phyloP scores from a whole-genome alignment of 1,139 yeast genomes.

The Zygosaccharomyces sapae region DNA sequence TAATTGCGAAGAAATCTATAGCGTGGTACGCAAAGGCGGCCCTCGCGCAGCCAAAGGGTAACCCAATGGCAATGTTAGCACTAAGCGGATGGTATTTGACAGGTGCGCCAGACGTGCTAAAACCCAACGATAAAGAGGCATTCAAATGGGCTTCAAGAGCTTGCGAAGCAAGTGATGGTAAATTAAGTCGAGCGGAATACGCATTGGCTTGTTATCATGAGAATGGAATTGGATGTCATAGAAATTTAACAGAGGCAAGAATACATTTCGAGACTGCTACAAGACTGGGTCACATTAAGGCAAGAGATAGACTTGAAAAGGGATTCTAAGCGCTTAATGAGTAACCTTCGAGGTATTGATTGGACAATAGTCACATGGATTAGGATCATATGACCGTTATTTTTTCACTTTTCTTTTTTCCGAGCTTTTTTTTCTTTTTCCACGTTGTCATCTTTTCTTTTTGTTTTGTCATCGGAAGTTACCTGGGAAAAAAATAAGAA shows the following conservation, averaged over 20 bases:
- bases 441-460: not conserved
- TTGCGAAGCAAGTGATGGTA: constrained; percentile 74
- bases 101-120: constrained; percentile 69
- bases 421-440: not conserved
- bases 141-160: constrained; percentile 68
- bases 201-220: constrained; percentile 81
- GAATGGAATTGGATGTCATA: constrained; percentile 65
- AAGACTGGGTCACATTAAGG: constrained; percentile 54
- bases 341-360: not conserved
- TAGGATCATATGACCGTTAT: not conserved
- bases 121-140: constrained; percentile 73
- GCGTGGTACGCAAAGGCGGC: constrained; percentile 91
- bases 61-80: constrained; percentile 85
- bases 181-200: constrained; percentile 74
- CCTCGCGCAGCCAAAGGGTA: constrained; percentile 45
- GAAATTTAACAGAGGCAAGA: constrained; percentile 46
- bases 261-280: constrained; percentile 59
- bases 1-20: constrained; percentile 72
- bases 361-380: not conserved
- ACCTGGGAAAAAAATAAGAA: not conserved
- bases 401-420: not conserved
- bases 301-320: constrained; percentile 37
- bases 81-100: constrained; percentile 88
- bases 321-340: not conserved
- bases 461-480: not conserved